These are phyloP conservation scores for Sisymbrium altissimum DNA, from an alignment of 345 rosid genomes.

Conservation along the genomic window DNA sequence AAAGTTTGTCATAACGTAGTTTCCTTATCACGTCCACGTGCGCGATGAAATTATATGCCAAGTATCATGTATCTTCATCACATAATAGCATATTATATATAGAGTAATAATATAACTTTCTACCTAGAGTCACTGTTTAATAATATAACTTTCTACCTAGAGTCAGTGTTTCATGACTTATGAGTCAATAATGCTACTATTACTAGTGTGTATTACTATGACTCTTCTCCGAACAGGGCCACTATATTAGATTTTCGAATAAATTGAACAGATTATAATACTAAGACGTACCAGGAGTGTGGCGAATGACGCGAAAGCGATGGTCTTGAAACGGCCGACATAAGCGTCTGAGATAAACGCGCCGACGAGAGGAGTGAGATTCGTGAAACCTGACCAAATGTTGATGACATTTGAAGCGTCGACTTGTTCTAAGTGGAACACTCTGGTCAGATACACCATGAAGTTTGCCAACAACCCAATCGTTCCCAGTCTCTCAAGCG, in stretches of 20 bases:
- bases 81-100: neutral
- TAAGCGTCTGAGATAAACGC: slow-evolving; percentile 62
- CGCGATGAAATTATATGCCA: slow-evolving; percentile 13
- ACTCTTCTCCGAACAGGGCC: no score
- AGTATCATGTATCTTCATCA: slow-evolving; percentile 23
- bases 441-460: slow-evolving; percentile 56
- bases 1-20: neutral
- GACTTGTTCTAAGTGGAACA: slow-evolving; percentile 57
- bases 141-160: no score
- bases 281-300: slow-evolving; percentile 49
- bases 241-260: neutral
- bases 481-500: slow-evolving; percentile 73
- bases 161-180: neutral
- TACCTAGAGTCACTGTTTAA: slow-evolving; percentile 10
- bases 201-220: no score
- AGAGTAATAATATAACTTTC: neutral
- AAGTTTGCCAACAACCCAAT: slow-evolving; percentile 56
- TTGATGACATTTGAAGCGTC: slow-evolving; percentile 49
- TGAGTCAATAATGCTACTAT: neutral
- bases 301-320: slow-evolving; percentile 48
- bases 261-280: neutral
- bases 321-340: slow-evolving; percentile 56
- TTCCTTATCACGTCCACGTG: slow-evolving; percentile 14
- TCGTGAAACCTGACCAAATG: slow-evolving; percentile 63
- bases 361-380: slow-evolving; percentile 59